Evolutionary conservation across 495 filamentous ascomycete genomes (phyloP).

Genomic region (Pyrenula aspistea): DNA sequence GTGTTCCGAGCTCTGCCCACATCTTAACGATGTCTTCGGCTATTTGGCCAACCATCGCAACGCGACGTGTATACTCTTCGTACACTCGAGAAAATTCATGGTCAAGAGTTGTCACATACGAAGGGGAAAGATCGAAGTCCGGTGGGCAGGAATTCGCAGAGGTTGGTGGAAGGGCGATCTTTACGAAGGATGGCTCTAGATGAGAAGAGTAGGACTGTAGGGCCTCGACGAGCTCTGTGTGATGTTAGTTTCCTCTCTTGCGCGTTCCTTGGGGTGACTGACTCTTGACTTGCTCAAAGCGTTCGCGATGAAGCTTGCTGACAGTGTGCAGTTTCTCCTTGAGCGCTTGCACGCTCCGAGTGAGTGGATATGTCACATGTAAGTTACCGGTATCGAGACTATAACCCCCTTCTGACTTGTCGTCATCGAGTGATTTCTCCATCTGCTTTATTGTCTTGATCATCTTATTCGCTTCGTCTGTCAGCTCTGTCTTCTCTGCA

Average conservation of each 20-base stretch:
- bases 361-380: slow-evolving; percentile 67
- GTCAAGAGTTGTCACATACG: slow-evolving; percentile 80
- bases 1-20: slow-evolving; percentile 89
- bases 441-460: slow-evolving; percentile 82
- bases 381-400: slow-evolving; percentile 51
- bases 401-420: slow-evolving; percentile 48
- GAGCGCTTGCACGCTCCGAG: slow-evolving; percentile 59
- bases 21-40: slow-evolving; percentile 81
- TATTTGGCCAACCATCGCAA: slow-evolving; percentile 59
- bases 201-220: slow-evolving; percentile 92
- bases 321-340: slow-evolving; percentile 78
- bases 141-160: slow-evolving; percentile 62
- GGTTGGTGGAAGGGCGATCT: slow-evolving; percentile 69
- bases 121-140: slow-evolving; percentile 75
- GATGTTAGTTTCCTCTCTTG: slow-evolving; percentile 18
- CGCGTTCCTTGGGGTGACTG: slow-evolving; percentile 17
- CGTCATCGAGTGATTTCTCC: slow-evolving; percentile 78
- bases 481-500: slow-evolving; percentile 77
- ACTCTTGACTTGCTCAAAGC: slow-evolving; percentile 93
- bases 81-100: slow-evolving; percentile 86
- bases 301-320: slow-evolving; percentile 70
- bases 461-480: slow-evolving; percentile 74
- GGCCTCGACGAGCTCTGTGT: slow-evolving; percentile 74
- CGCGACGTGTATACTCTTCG: slow-evolving; percentile 79
- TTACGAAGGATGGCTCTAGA: slow-evolving; percentile 75